Base-by-base conservation (phyloP, 2,329 filamentous ascomycete species). In the Lecanicillium sp. region DNA sequence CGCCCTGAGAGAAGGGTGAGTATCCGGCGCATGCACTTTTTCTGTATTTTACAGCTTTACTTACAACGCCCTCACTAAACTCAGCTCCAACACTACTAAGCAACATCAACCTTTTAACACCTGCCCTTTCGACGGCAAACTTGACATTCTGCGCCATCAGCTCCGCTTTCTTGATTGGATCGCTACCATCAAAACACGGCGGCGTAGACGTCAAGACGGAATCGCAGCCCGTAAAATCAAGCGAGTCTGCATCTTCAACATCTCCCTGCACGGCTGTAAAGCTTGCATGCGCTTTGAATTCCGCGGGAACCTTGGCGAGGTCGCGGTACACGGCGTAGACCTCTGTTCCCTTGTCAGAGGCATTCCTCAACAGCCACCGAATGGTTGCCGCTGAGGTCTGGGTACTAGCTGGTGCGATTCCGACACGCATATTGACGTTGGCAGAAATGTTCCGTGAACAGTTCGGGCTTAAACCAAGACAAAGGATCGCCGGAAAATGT, bases 21-120 rank as follows among this genome's bases (percentile, higher is more conserved):
- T 28, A 28, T 28, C 25, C 13, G 13, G 8, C 8, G 13, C 8
- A 28, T 8, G 25, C 13, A 28, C 25, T 8, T 28, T 8, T 28
- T 13, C 8, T 28, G 25, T 8, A 8, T 28, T 28, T 28, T 28
- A 13, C 8, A 28, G n/a, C 29, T 30, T 3, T 20, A 43, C 55
- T 17, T 37, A 62, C 59, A 8, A 54, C 53, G 7, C 58, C 59
- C 2, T 53, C 30, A 1, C 50, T 47, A 20, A 52, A 54, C 44
- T 63, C 53, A 1, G 58, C 59, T 1, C 59, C 60, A 3, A 48
- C 27, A 7, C 57, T 60, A 0, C 51, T 53, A 1, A 62, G 35
- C 4, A 59, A 35, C 2, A 62, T 55, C 2, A 63, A 33, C n/a
- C 52, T 46, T 32, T 45, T 55, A 3, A 63, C 53, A 0, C 43